Base-by-base conservation (phyloP, 108 stramenopile genomes). In the Ochromonas danica region DNA sequence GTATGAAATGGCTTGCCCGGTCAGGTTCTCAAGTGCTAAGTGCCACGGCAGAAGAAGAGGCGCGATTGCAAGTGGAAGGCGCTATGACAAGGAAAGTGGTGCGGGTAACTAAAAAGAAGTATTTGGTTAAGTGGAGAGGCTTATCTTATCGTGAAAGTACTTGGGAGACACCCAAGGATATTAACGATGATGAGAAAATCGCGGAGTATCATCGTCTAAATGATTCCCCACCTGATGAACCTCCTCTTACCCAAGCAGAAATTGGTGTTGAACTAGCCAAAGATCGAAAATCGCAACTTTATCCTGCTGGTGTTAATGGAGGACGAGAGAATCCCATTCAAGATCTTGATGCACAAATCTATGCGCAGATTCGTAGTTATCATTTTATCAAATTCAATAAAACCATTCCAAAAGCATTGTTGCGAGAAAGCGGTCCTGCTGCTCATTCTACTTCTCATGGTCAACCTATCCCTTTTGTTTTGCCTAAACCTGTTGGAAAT, bases 71-170 rank as follows among this genome's bases (percentile, higher is more conserved):
- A 61, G 63, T 78, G 27, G 78, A 78, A 14, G 35, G 36, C 1
- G 27, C 45, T 10, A 39, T 2, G 22, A 25, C 6, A 38, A 42
- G 27, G 3, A 57, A 61, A 36, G 61, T 39, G 31, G 27, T 62
- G 6, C 1, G 38, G n/a, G 80, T 81, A 22, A 43, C 1, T 17
- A 30, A 30, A 1, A 78, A 61, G 41, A 79, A 83, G 71, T 87
- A 93, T 79, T 87, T 98, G 6, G 95, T 99, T 71, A 98, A 98
- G 79, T 99, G 99, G 99, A 84, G 85, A 2, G 95, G 93, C 25
- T 84, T 97, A 1, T 92, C 94, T 40, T 98, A 97, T 84, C 92
- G 93, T 71, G 89, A 92, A 45, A 94, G 94, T 75, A 96, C 96
- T 27, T 98, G 96, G 97, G 98, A 99, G 81, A 93, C 89, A 1